These are phyloP conservation scores for Blepharisma japonicum DNA, from an alignment of 73 alveolate genomes.

Conservation along the genomic window DNA sequence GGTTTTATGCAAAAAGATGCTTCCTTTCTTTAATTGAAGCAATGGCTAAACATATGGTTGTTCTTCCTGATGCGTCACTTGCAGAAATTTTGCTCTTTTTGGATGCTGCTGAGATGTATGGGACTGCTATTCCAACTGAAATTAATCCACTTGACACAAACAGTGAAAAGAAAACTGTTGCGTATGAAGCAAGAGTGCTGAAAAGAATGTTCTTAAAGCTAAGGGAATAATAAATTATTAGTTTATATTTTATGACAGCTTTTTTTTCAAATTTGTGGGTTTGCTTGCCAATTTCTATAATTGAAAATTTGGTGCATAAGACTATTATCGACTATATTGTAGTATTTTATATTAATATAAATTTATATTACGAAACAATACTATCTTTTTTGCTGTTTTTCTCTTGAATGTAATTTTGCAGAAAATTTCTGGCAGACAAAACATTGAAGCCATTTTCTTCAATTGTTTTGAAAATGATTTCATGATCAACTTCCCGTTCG, in stretches of 20 bases:
- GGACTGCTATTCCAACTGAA: conserved; percentile 89
- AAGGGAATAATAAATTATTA: conserved; percentile 54
- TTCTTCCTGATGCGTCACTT: conserved; percentile 82
- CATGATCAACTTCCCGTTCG: background rate
- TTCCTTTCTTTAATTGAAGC: conserved; percentile 95
- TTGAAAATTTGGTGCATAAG: too few relatives aligned
- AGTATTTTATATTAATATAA: too few relatives aligned
- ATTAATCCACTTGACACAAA: conserved; percentile 72
- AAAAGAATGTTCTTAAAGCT: conserved; percentile 91
- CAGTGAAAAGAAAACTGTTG: conserved; percentile 88
- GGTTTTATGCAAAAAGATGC: conserved; percentile 99
- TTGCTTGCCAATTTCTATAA: too few relatives aligned
- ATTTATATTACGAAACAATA: too few relatives aligned
- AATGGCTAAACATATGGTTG: conserved; percentile 96
- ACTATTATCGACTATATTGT: too few relatives aligned
- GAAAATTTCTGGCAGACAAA: too few relatives aligned
- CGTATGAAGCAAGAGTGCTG: conserved; percentile 95
- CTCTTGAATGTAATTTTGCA: too few relatives aligned
- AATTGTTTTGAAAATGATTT: background rate
- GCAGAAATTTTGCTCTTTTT: conserved; percentile 93
- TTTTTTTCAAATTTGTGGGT: too few relatives aligned
- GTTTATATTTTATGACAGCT: too few relatives aligned
- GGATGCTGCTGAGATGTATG: conserved; percentile 97
- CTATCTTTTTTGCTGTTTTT: too few relatives aligned
- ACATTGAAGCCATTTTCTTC: conserved; percentile 25